phyloP scores from a whole-genome alignment of 352 stramenopile species.

The Phytophthora meadii region DNA sequence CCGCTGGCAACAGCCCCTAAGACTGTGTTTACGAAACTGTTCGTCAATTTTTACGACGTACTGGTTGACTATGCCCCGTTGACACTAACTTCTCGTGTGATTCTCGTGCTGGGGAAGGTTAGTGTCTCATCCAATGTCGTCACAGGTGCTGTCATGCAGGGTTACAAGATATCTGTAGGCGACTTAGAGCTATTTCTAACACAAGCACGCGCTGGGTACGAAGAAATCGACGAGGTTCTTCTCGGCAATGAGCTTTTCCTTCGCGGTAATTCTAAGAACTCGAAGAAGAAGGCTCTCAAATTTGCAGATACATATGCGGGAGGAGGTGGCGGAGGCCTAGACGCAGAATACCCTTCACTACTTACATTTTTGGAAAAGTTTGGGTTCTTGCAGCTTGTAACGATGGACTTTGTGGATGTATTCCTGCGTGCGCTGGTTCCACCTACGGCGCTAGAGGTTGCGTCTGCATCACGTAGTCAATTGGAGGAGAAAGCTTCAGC shows the following conservation, averaged over 20 bases:
- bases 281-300: constrained; percentile 51
- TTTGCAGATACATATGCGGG: constrained; percentile 43
- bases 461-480: constrained; percentile 14
- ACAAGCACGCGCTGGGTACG: constrained; percentile 63
- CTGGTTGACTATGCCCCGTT: constrained; percentile 82
- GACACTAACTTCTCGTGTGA: constrained; percentile 66
- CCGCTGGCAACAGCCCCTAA: constrained; percentile 74
- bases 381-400: constrained; percentile 85
- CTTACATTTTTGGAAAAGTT: constrained; percentile 85
- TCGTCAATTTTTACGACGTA: constrained; percentile 87
- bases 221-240: constrained; percentile 73
- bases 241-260: constrained; percentile 75
- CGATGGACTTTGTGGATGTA: constrained; percentile 86
- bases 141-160: constrained; percentile 84
- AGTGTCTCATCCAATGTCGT: constrained; percentile 88
- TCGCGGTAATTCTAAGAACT: constrained; percentile 14
- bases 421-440: constrained; percentile 79
- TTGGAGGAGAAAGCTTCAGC: constrained; percentile 44
- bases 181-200: constrained; percentile 82
- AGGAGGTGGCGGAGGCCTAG: constrained; percentile 21
- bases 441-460: constrained; percentile 31
- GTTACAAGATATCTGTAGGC: constrained; percentile 82
- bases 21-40: constrained; percentile 90
- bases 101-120: constrained; percentile 79
- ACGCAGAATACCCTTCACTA: constrained; percentile 68